Conservation (phyloP, 768 basidiomycete genomes). For the Cystofilobasidium ferigula region DNA sequence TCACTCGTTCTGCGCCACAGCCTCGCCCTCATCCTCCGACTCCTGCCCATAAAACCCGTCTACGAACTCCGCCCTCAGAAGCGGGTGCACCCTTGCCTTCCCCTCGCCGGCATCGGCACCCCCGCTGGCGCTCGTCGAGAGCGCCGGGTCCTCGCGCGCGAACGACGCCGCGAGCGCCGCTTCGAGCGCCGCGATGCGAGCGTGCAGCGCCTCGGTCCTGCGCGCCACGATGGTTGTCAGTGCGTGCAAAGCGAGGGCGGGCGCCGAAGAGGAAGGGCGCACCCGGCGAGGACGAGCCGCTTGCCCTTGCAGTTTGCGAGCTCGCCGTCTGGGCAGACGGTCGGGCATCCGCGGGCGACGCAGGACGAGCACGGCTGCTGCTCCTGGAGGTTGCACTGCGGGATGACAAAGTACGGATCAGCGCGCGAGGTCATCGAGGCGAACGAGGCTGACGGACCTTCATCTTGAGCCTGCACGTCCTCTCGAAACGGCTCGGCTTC, state of each 20-base stretch:
- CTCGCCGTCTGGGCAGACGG: constrained; percentile 7
- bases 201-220: constrained; percentile 12
- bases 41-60: neutral
- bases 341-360: constrained; percentile 9
- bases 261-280: neutral
- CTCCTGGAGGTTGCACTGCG: constrained; percentile 12
- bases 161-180: constrained; percentile 1
- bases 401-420: neutral
- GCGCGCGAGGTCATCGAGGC: neutral
- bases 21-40: neutral
- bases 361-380: constrained; percentile 15
- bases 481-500: too few species aligned
- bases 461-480: neutral
- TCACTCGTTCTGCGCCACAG: neutral
- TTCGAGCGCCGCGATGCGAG: constrained; percentile 11
- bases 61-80: neutral
- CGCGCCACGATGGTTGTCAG: neutral
- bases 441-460: neutral
- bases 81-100: constrained; percentile 3
- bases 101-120: too few species aligned
- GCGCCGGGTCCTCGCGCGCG: constrained; percentile 6
- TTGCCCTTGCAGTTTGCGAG: constrained; percentile 14
- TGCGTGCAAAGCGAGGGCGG: neutral
- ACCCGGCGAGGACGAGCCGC: neutral
- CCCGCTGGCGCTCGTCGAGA: neutral